These are phyloP conservation scores for Fusarium nanum DNA, from an alignment of 2,329 filamentous ascomycete genomes.

Conservation along the genomic window DNA sequence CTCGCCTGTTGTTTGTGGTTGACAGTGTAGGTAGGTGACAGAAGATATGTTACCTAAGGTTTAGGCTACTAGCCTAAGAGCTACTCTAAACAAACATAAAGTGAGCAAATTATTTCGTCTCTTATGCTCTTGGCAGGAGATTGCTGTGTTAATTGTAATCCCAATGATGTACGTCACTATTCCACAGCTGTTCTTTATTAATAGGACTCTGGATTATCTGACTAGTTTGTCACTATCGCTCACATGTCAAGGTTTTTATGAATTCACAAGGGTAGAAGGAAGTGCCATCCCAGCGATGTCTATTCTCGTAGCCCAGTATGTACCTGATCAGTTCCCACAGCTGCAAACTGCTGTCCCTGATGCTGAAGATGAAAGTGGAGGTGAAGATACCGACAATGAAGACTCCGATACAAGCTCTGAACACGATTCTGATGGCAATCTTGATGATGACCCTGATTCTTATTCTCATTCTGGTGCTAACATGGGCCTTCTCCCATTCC, in stretches of 20 bases:
- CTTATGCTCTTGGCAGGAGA: neutral
- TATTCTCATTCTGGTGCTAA: neutral
- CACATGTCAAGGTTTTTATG: too few relatives aligned
- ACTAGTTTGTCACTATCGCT: too few relatives aligned
- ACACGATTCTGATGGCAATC: neutral
- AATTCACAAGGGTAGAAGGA: too few relatives aligned
- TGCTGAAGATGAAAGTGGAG: neutral
- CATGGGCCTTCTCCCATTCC: too few relatives aligned
- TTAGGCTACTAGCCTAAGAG: neutral
- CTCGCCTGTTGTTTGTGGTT: neutral
- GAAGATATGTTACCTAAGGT: neutral
- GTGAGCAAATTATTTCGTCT: neutral
- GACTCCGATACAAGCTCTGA: neutral
- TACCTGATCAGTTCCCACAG: slow-evolving; percentile 13
- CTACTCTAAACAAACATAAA: neutral
- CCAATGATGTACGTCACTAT: too few relatives aligned
- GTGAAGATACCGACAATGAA: neutral
- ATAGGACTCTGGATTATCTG: too few relatives aligned
- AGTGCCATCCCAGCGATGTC: too few relatives aligned
- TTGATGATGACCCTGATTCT: neutral
- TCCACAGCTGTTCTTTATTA: too few relatives aligned
- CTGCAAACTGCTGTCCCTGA: slow-evolving; percentile 2
- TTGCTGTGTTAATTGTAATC: too few relatives aligned
- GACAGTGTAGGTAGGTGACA: neutral
- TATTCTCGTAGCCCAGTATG: too few relatives aligned